phyloP scores from a whole-genome alignment of 495 filamentous ascomycete species.

The Penicillium arizonense region DNA sequence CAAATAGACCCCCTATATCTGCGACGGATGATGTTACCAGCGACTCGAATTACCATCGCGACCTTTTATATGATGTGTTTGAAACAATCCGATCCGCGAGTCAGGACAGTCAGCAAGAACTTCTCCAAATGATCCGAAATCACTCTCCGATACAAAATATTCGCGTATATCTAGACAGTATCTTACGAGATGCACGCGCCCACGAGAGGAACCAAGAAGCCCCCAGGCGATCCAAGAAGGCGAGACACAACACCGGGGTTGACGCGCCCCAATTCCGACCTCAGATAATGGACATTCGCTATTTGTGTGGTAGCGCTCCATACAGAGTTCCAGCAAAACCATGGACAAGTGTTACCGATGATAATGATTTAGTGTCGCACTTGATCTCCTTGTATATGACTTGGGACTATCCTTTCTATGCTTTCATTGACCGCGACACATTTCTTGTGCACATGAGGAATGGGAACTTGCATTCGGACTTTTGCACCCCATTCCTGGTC shows the following conservation, averaged over 20 bases:
- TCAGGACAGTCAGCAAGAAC: background rate
- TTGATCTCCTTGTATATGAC: slow-evolving; percentile 39
- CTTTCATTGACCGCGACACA: slow-evolving; percentile 33
- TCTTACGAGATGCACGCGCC: background rate
- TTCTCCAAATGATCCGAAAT: background rate
- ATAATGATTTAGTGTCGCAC: slow-evolving; percentile 40
- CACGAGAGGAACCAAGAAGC: background rate
- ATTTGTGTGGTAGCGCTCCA: slow-evolving; percentile 14
- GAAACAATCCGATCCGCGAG: background rate
- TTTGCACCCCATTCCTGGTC: slow-evolving; percentile 45
- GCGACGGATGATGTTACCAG: background rate
- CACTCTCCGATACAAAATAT: background rate
- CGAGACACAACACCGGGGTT: background rate
- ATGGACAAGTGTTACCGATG: slow-evolving; percentile 41
- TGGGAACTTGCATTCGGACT: slow-evolving; percentile 25
- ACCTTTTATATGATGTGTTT: background rate
- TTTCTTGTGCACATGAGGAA: slow-evolving; percentile 36
- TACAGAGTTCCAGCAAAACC: slow-evolving; percentile 30
- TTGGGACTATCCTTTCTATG: slow-evolving; percentile 43
- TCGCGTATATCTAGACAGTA: background rate
- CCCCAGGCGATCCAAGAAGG: background rate
- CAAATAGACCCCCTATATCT: background rate
- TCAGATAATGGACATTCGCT: slow-evolving; percentile 22
- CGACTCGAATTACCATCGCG: background rate
- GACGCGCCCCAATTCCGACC: slow-evolving; percentile 11